Conservation (phyloP, 768 basidiomycete genomes). For the Serendipita sp. region DNA sequence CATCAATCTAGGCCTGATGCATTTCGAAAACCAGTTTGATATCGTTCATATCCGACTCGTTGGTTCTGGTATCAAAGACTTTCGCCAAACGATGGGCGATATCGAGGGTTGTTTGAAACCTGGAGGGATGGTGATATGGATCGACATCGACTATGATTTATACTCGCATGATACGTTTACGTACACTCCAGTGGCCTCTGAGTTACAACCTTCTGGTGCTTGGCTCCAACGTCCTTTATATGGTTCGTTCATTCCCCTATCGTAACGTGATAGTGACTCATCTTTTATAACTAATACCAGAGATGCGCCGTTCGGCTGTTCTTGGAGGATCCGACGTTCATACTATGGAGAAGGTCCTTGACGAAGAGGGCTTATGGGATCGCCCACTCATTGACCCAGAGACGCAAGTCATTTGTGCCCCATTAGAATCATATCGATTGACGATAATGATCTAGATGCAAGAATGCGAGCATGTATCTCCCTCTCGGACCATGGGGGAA, state of each 20-base stretch:
- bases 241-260: neutral
- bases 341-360: neutral
- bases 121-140: neutral
- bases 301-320: neutral
- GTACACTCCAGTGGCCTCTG: neutral
- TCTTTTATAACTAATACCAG: neutral
- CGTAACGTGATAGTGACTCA: neutral
- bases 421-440: neutral
- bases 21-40: neutral
- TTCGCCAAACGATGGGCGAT: neutral
- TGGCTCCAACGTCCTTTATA: neutral
- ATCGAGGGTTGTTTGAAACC: neutral
- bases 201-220: neutral
- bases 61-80: neutral
- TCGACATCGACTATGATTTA: constrained; percentile 1
- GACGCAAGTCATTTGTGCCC: neutral
- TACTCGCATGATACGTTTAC: neutral
- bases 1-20: neutral
- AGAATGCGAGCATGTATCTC: neutral
- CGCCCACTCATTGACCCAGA: neutral
- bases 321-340: neutral
- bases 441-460: neutral
- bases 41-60: neutral
- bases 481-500: neutral
- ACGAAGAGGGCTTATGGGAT: constrained; percentile 3